phyloP scores from a whole-genome alignment of 2,329 filamentous ascomycete species.

The Alternaria postmessia region DNA sequence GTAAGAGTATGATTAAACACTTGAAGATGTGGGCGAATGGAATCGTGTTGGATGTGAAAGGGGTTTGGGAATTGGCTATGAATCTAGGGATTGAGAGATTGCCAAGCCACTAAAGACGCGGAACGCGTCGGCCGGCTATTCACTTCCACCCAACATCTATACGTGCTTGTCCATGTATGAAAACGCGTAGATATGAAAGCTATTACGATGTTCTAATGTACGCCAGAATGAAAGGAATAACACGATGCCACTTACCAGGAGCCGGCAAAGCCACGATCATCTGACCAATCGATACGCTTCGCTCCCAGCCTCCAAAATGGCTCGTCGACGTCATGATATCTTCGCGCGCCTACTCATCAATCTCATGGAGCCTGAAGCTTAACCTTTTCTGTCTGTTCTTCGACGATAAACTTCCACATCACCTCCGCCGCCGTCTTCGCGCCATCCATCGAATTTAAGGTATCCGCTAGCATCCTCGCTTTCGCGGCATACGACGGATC shows the following conservation, averaged over 20 bases:
- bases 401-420: constrained; percentile 44
- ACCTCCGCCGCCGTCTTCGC: constrained; percentile 39
- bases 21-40: not conserved
- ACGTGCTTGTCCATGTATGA: not conserved
- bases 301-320: not conserved
- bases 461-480: constrained; percentile 34
- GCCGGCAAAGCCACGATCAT: not conserved
- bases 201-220: not conserved
- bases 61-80: not conserved
- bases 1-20: not conserved
- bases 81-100: not conserved
- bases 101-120: not conserved
- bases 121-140: not conserved
- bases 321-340: constrained; percentile 9
- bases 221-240: not conserved
- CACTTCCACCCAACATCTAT: not conserved
- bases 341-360: not conserved
- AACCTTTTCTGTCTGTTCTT: constrained; percentile 26
- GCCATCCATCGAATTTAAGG: constrained; percentile 40
- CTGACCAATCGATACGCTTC: not conserved
- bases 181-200: not conserved
- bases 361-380: constrained; percentile 5
- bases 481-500: constrained; percentile 36
- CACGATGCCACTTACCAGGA: no score
- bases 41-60: not conserved